These are phyloP conservation scores for Gossypium lobatum DNA, from an alignment of 441 rosid species.

Conservation along the genomic window DNA sequence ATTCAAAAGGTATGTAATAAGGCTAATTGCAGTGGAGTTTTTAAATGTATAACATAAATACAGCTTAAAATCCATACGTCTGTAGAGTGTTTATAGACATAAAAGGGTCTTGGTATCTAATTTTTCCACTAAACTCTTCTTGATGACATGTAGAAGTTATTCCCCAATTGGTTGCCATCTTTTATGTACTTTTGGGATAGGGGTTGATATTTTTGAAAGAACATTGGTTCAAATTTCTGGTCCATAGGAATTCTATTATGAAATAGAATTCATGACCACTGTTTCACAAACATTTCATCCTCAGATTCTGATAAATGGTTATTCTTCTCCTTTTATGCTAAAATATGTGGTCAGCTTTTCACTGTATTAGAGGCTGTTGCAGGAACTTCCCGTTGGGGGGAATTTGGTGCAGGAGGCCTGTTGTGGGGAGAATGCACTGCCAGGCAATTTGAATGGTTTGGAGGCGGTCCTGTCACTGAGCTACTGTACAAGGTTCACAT, in stretches of 20 bases:
- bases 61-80: not conserved
- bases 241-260: not conserved
- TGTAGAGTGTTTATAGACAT: not conserved
- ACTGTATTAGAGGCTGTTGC: slow-evolving; percentile 11
- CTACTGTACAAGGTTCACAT: slow-evolving; percentile 58
- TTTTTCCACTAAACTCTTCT: not conserved
- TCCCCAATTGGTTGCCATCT: not conserved
- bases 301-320: not conserved
- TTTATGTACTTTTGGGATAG: not conserved
- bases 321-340: not conserved
- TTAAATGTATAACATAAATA: not conserved
- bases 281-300: not conserved
- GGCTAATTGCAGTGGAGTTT: not conserved
- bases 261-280: not conserved
- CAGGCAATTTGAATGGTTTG: slow-evolving; percentile 89
- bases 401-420: slow-evolving; percentile 91
- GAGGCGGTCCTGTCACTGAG: slow-evolving; percentile 62
- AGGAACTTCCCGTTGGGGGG: slow-evolving; percentile 97
- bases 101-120: not conserved
- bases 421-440: slow-evolving; percentile 92
- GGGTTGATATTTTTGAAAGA: not conserved
- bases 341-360: not conserved
- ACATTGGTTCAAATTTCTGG: not conserved
- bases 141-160: not conserved
- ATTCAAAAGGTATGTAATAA: not conserved